Base-by-base conservation (phyloP, 2,329 filamentous ascomycete species). In the Lecanicillium sp. region DNA sequence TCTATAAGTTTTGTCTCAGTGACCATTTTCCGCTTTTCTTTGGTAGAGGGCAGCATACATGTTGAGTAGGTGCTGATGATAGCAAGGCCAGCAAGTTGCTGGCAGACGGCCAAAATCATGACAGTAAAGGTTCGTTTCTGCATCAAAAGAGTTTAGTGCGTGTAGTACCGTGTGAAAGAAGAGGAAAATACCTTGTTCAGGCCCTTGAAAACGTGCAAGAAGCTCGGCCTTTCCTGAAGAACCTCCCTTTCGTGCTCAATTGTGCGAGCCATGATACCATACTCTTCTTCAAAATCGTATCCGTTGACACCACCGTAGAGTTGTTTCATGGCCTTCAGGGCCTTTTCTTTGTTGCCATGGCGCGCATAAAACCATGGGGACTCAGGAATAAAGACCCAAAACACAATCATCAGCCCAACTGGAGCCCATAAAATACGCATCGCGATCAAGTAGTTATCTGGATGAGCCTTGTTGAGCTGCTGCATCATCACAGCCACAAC, bases 11-110 rank as follows among this genome's bases (percentile, higher is more conserved):
- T n/a, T n/a, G 9, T 28, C 25, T 28, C 25, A 28, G n/a, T 9
- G 9, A n/a, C 9, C 9, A 28, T 9, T 9, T 28, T n/a, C n/a
- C n/a, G n/a, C n/a, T n/a, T n/a, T n/a, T n/a, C n/a, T n/a, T n/a
- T n/a, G n/a, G n/a, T 6, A 13, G 18, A 8, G 13, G 5, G 31
- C 13, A 12, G 6, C 31, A 33, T 17, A 33, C 31, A 33, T 17
- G 31, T 33, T 19, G 31, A 33, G 17, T 33, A 33, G 17, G 31
- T 33, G 17, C 31, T 33, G 13, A 33, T 33, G 14, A 33, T 33
- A 19, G 31, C 31, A 4, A 33, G 31, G 17, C 31, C 31, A 17
- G 18, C 31, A 19, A 33, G 31, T 17, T 33, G 31, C 31, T 33
- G 31, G 12, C n/a, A 33, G 7, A 33, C 13, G 5, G 31, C 31